Percentiles rank a stretch among this genome's conserved stretches.
Evolutionary conservation across 179 eudicot species (phyloP).

Genomic region (Beta corolliflora): DNA sequence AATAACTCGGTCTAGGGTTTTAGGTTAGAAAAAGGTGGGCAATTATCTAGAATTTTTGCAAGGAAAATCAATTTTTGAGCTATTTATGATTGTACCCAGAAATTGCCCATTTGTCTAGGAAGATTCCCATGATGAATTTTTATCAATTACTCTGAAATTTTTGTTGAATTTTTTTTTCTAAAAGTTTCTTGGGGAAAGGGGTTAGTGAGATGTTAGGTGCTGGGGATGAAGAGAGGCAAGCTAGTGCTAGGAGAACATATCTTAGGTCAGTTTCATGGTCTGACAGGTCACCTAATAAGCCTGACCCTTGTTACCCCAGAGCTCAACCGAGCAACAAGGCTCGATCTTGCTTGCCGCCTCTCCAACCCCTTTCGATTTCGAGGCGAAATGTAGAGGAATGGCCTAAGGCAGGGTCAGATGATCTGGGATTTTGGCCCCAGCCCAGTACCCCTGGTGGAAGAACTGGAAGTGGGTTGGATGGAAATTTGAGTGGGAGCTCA

Average conservation of each 20-base stretch:
- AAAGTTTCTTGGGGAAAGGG: constrained; percentile 5
- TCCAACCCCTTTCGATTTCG: constrained; percentile 76
- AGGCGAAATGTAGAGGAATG: constrained; percentile 66
- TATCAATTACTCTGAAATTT: constrained; percentile 23
- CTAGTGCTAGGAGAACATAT: constrained; percentile 50
- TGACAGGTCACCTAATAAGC: constrained; percentile 62
- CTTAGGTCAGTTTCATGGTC: constrained; percentile 84
- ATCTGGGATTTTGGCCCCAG: constrained; percentile 87
- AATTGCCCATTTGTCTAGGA: constrained; percentile 35
- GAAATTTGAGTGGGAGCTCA: constrained; percentile 36
- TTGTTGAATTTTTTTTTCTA: neutral
- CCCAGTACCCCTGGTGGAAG: constrained; percentile 72
- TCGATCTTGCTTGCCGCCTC: constrained; percentile 73
- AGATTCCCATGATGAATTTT: constrained; percentile 36
- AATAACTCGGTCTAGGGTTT: constrained; percentile 30
- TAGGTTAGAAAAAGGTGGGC: constrained; percentile 25
- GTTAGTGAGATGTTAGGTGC: constrained; percentile 48
- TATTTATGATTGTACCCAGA: constrained; percentile 35
- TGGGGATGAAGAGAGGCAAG: constrained; percentile 38
- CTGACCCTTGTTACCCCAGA: constrained; percentile 42
- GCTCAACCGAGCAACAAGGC: constrained; percentile 59
- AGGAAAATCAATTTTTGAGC: constrained; percentile 26
- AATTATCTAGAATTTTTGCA: neutral
- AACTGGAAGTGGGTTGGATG: constrained; percentile 38
- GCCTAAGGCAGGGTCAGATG: constrained; percentile 93